Evolutionary conservation across 2,329 filamentous ascomycete species (phyloP).

Genomic region (Macrophomina phaseolina): DNA sequence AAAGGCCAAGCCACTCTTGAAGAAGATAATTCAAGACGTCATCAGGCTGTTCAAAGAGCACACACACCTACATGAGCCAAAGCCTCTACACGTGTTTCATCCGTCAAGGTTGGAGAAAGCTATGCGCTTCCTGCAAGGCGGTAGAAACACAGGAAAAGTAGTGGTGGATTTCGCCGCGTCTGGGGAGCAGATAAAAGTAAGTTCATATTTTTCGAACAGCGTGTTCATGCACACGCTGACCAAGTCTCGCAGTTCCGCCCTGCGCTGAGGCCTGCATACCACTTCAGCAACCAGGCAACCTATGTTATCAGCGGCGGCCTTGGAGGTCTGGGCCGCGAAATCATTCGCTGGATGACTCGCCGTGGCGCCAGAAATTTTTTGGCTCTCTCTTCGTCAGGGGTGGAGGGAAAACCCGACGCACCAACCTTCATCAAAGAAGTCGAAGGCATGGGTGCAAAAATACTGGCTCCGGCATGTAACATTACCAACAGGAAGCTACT

Average conservation of each 20-base stretch:
- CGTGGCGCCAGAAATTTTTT: conserved; percentile 24
- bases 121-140: conserved; percentile 23
- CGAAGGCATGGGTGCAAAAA: background rate
- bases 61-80: background rate
- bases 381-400: background rate
- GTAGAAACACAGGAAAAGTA: conserved; percentile 29
- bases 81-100: too few relatives aligned
- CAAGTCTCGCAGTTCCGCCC: background rate
- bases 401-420: too few relatives aligned
- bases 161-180: conserved; percentile 26
- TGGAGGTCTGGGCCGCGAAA: conserved; percentile 25
- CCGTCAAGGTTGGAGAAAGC: background rate
- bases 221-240: background rate
- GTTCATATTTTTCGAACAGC: background rate
- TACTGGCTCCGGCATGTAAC: background rate
- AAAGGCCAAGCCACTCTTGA: too few relatives aligned
- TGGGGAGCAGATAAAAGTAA: background rate
- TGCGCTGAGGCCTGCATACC: too few relatives aligned
- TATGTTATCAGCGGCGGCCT: conserved; percentile 24
- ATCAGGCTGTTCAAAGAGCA: too few relatives aligned
- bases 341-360: conserved; percentile 23
- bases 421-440: background rate
- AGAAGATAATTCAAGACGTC: too few relatives aligned
- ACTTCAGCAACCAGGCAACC: background rate
- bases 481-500: background rate